Evolutionary conservation across 768 basidiomycete genomes (phyloP).

Genomic region (Hydnum rufescens): DNA sequence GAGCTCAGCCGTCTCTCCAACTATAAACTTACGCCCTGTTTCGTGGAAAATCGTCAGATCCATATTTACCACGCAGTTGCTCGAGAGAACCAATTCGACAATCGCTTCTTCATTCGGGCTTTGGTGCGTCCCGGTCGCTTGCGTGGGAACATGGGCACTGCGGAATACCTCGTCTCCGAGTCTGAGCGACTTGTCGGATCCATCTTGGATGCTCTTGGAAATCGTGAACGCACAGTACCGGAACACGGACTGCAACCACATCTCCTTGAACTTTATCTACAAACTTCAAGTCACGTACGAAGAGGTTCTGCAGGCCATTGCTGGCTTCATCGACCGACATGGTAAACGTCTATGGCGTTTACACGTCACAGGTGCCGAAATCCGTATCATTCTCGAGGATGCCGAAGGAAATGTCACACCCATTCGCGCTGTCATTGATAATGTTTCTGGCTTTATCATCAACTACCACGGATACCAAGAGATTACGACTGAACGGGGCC

Average conservation of each 20-base stretch:
- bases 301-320: slow-evolving; percentile 87
- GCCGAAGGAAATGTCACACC: slow-evolving; percentile 87
- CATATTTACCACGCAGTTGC: slow-evolving; percentile 96
- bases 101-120: slow-evolving; percentile 93
- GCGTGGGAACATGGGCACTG: slow-evolving; percentile 76
- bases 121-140: slow-evolving; percentile 90
- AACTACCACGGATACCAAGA: slow-evolving; percentile 98
- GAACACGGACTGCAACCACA: slow-evolving; percentile 93
- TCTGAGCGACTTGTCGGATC: slow-evolving; percentile 90
- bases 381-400: slow-evolving; percentile 87
- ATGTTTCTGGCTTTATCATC: slow-evolving; percentile 96
- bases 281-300: slow-evolving; percentile 89
- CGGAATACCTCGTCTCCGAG: slow-evolving; percentile 97
- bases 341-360: slow-evolving; percentile 97
- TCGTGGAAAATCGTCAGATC: slow-evolving; percentile 92
- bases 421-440: slow-evolving; percentile 95
- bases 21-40: slow-evolving; percentile 91
- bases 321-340: slow-evolving; percentile 98
- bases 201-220: slow-evolving; percentile 85
- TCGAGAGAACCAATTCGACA: slow-evolving; percentile 92
- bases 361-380: slow-evolving; percentile 94
- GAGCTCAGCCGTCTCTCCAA: slow-evolving; percentile 91
- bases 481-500: slow-evolving; percentile 88
- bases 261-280: slow-evolving; percentile 98
- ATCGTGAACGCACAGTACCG: slow-evolving; percentile 79